Evolutionary conservation across 2,329 filamentous ascomycete species (phyloP).

Genomic region (Chaetomium strumarium): DNA sequence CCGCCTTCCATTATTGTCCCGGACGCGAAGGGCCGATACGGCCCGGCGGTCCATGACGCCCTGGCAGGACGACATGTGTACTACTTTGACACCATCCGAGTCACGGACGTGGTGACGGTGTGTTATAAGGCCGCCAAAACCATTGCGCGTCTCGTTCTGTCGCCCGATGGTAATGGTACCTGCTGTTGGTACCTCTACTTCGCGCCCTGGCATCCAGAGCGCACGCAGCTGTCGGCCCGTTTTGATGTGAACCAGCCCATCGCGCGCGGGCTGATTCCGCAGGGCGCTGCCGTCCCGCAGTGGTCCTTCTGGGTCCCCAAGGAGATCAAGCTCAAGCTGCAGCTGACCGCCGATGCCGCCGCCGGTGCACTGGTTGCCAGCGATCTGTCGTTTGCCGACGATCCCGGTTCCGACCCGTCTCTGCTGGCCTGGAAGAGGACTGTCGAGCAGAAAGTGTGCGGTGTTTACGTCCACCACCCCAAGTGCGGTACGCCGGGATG

Average conservation of each 20-base stretch:
- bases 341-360: not conserved
- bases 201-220: slow-evolving; percentile 5
- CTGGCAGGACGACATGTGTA: slow-evolving; percentile 1
- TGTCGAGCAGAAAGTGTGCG: slow-evolving; percentile 4
- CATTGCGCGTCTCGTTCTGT: slow-evolving; percentile 17
- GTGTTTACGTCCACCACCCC: slow-evolving; percentile 7
- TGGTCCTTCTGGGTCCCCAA: slow-evolving; percentile 18
- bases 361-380: not conserved
- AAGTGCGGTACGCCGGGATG: slow-evolving; percentile 18
- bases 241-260: slow-evolving; percentile 10
- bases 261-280: slow-evolving; percentile 13
- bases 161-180: not conserved
- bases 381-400: not conserved
- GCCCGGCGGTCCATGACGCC: not conserved
- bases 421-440: slow-evolving; percentile 7
- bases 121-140: slow-evolving; percentile 15
- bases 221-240: not conserved
- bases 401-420: not conserved
- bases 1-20: not conserved
- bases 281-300: not conserved
- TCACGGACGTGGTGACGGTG: slow-evolving; percentile 17
- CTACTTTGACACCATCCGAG: slow-evolving; percentile 18
- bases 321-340: not conserved
- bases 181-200: slow-evolving; percentile 18
- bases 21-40: not conserved